Base-by-base conservation (phyloP, 75 land plant species). In the Adiantum capillusveneris region DNA sequence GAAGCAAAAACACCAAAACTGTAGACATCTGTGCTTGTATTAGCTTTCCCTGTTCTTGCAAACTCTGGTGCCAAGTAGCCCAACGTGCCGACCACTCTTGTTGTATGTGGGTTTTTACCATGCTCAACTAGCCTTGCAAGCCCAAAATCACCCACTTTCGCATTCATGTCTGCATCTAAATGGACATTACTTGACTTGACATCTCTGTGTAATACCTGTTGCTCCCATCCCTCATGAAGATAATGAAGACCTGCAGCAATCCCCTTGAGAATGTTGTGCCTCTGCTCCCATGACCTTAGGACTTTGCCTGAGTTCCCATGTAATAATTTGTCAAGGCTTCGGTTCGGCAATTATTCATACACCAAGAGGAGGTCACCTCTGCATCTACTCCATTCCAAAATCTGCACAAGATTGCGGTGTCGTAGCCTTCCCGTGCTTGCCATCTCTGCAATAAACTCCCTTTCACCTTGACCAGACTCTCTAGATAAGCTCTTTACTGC, bases 61-160 rank as follows among this genome's bases (percentile, higher is more conserved):
- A 81, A 83, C 67, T 92, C 97, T 0, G 97, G 97, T 0, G 97
- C 97, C 12, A 92, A 69, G 70, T 92, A 92, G 7, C 97, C 97
- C 87, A 82, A 76, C 0, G 98, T 93, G 17, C 98, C 98, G 0
- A 96, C 98, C 6, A 84, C 76, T 1, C 81, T 69, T 0, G 98
- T 93, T 14, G 90, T 75, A 22, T 76, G 80, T 0, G 86, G 96
- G 60, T 74, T 79, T 56, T 74, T 76, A 53, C 78, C 81, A 58
- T 85, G 96, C 18, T 80, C 96, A 68, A 69, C 72, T 20, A 88
- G 69, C 59, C 80, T 67, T 0, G 98, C 98, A 51, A 93, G 66
- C 1, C 96, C 96, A 26, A 93, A 89, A 44, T 89, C 98, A 0
- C 96, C 90, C 36, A 93, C 49, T 43, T 82, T 69, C 0, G 96